Evolutionary conservation across 225 moss, liverwort and hornwort species (phyloP), one percentile per base, ranked within the genome.

Genomic region (Marchantia polymorpha): DNA sequence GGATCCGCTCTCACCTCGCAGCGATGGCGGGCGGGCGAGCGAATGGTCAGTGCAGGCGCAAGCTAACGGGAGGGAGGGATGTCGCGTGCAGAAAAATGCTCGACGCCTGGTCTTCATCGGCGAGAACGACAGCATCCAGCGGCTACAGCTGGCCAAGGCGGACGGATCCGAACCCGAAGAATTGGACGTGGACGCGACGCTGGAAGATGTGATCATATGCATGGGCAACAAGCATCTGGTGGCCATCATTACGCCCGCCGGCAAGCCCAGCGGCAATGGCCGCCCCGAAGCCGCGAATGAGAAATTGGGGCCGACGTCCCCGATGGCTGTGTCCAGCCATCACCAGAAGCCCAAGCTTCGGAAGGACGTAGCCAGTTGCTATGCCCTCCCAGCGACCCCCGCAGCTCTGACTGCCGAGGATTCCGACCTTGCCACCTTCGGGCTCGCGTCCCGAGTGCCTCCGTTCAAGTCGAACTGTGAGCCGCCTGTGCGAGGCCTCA

Each of bases 131-230:
- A 85, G 81, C 77, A 92, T 96, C 55, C 89, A 90, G 84, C 90
- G 96, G 12, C 83, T 96, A 81, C 96, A 94, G 83, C 89, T 96
- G 81, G 91, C 96, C 1, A 90, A 84, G 74, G 77, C 83, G n/a
- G 94, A 96, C 67, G 94, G 96, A 46, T 90, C 94, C 6, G 91
- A 96, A 73, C 94, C 90, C 1, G 96, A 96, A 79, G 96, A 94
- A 82, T 78, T 96, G 77, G 96, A 96, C 69, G 94, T 96, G 2
- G 96, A 96, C 65, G 94, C 92, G 7, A 94, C 96, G 3, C 86
- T 96, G 6, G 94, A 91, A 64, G 96, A 96, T 79, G 96, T 96
- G 11, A 90, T 94, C 61, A 96, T 96, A 27, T 96, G 96, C 72
- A 92, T 92, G 94, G 90, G 94, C n/a, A 89, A 83, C 81, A 96